Percentiles rank a stretch among this genome's conserved stretches.
phyloP scores from a whole-genome alignment of 1,284 basidiomycete genomes.

The Phellopilus nigrolimitatus region DNA sequence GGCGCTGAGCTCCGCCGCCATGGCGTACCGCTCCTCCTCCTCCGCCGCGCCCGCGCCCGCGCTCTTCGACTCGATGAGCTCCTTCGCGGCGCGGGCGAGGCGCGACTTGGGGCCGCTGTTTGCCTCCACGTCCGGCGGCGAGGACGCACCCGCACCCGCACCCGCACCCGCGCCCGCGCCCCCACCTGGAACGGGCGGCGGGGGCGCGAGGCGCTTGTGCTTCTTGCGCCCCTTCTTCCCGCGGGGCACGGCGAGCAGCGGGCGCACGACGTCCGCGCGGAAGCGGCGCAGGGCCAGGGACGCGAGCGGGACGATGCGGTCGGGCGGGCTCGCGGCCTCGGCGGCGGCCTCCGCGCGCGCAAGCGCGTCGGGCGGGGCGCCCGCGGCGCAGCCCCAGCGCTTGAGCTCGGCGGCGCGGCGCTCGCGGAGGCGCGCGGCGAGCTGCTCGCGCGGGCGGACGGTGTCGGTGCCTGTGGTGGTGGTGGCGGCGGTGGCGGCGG shows the following conservation, averaged over 20 bases:
- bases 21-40: conserved; percentile 40
- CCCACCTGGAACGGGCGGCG: too few species aligned
- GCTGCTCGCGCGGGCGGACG: conserved; percentile 49
- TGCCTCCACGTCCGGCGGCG: conserved; percentile 10
- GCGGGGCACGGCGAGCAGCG: conserved; percentile 53
- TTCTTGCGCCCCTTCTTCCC: conserved; percentile 38
- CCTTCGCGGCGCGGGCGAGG: conserved; percentile 59
- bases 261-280: conserved; percentile 64
- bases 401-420: conserved; percentile 54
- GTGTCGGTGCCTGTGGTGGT: not conserved
- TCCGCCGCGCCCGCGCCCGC: conserved; percentile 22
- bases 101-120: conserved; percentile 52
- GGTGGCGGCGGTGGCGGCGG: not conserved
- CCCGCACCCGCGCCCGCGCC: conserved; percentile 34
- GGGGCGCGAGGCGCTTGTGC: conserved; percentile 25
- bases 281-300: conserved; percentile 65
- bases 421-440: conserved; percentile 53
- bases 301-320: conserved; percentile 58
- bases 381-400: conserved; percentile 63
- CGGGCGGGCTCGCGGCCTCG: conserved; percentile 62
- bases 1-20: conserved; percentile 47
- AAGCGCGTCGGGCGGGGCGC: conserved; percentile 42
- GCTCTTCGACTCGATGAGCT: conserved; percentile 50
- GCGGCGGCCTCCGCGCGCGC: conserved; percentile 60
- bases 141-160: conserved; percentile 30